These are phyloP conservation scores for Salvia hispanica DNA, from an alignment of 257 asterid species.

Conservation along the genomic window DNA sequence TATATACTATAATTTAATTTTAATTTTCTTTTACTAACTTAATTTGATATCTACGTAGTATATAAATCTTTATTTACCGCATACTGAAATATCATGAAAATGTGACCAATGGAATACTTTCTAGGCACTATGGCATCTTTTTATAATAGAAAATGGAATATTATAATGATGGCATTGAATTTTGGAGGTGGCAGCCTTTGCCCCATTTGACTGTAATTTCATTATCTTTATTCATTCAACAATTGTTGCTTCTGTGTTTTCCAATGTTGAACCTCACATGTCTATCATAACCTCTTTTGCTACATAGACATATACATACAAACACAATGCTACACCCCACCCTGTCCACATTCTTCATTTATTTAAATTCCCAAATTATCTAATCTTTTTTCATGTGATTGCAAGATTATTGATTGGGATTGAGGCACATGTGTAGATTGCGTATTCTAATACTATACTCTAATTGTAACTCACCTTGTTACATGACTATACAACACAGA, in stretches of 20 bases:
- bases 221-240: constrained; percentile 11
- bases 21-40: too few relatives aligned
- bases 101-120: too few relatives aligned
- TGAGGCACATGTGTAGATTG: constrained; percentile 34
- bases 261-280: constrained; percentile 41
- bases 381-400: constrained; percentile 16
- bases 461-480: neutral
- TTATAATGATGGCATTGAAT: constrained; percentile 23
- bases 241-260: constrained; percentile 22
- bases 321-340: constrained; percentile 28
- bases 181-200: constrained; percentile 34
- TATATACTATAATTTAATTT: too few relatives aligned
- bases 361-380: neutral
- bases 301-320: constrained; percentile 28
- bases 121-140: too few relatives aligned
- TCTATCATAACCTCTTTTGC: constrained; percentile 27
- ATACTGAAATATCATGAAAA: too few relatives aligned
- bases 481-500: neutral
- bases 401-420: neutral
- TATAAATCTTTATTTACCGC: too few relatives aligned
- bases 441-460: neutral
- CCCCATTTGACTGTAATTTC: constrained; percentile 27
- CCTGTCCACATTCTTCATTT: constrained; percentile 20
- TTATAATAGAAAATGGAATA: neutral
- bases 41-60: too few relatives aligned